Base-by-base conservation (phyloP, 2,329 filamentous ascomycete genomes). In the Coniella vitis region DNA sequence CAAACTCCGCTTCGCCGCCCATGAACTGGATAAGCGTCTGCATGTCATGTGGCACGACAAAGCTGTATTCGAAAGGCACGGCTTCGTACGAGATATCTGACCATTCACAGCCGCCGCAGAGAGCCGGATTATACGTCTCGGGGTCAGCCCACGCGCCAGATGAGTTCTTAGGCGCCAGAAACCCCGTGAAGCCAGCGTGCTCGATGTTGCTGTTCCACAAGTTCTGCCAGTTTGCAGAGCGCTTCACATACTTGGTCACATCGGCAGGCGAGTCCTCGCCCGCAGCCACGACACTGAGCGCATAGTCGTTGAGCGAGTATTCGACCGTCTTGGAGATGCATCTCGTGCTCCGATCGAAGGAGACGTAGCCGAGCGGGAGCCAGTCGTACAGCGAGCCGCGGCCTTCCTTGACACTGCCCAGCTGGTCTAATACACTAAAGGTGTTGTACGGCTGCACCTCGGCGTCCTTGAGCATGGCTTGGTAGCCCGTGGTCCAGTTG, bases 391-490 rank as follows among this genome's bases (percentile, higher is more conserved):
- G 63, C 2, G 76, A 79, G 68, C 86, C 86, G 1, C 85, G 75
- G 3, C 84, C 86, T 62, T 86, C 76, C 53, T 77, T 75, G 0
- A 73, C 78, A 1, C 72, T 76, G 0, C 73, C 74, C 36, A 76
- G 76, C 1, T 69, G 67, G 1, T 78, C 76, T 16, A 70, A 63
- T 0, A 71, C 67, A 8, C 83, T 73, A 35, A 76, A 75, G 84
- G 85, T 90, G 60, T 87, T 81, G 29, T 68, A 68, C 0, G 86
- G 85, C 58, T 87, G 81, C 10, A 81, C 73, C 57, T 88, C 84
- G 4, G 85, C 84, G 53, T 90, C 85, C 50, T 84, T 84, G 3
- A 86, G 69, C 0, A 90, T 74, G 1, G 86, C 87, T 55, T 81
- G 76, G 54, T 86, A 89, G 0, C 80, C 86, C 3, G 75, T 73